Percentiles rank a stretch among this genome's conserved stretches.
phyloP scores from a whole-genome alignment of 2,329 filamentous ascomycete genomes.

The Penicillium sp. region DNA sequence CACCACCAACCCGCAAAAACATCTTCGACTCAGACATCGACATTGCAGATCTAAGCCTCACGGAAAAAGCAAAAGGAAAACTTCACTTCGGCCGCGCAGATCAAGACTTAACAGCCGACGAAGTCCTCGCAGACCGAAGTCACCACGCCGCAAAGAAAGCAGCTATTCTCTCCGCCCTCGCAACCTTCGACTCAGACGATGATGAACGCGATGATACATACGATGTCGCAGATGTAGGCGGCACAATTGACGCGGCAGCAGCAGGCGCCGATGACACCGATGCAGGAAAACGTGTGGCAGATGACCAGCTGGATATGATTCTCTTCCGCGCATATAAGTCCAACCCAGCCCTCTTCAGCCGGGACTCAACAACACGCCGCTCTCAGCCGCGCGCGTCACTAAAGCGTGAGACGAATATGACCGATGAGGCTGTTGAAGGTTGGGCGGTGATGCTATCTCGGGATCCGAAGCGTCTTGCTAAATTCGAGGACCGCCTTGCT shows the following conservation, averaged over 20 bases:
- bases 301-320: constrained; percentile 61
- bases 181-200: constrained; percentile 88
- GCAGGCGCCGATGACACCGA: constrained; percentile 58
- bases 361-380: constrained; percentile 72
- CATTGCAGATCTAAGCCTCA: constrained; percentile 71
- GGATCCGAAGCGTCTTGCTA: constrained; percentile 69
- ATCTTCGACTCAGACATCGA: constrained; percentile 77
- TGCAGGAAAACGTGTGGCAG: constrained; percentile 47
- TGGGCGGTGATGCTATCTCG: constrained; percentile 86
- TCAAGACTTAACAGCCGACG: constrained; percentile 69
- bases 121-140: constrained; percentile 68
- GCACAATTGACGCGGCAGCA: constrained; percentile 71
- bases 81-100: constrained; percentile 78
- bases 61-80: constrained; percentile 56
- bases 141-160: constrained; percentile 72
- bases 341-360: constrained; percentile 68
- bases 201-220: constrained; percentile 98
- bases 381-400: constrained; percentile 66
- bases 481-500: constrained; percentile 72
- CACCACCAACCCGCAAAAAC: constrained; percentile 62
- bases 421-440: constrained; percentile 90
- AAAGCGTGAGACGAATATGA: constrained; percentile 80
- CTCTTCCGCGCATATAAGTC: constrained; percentile 75
- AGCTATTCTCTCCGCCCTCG: constrained; percentile 84
- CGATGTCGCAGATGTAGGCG: constrained; percentile 88